Percentiles rank a stretch among this genome's conserved stretches.
These are phyloP conservation scores for Rhinocladiella mackenziei DNA, from an alignment of 2,329 filamentous ascomycete species.

Conservation along the genomic window DNA sequence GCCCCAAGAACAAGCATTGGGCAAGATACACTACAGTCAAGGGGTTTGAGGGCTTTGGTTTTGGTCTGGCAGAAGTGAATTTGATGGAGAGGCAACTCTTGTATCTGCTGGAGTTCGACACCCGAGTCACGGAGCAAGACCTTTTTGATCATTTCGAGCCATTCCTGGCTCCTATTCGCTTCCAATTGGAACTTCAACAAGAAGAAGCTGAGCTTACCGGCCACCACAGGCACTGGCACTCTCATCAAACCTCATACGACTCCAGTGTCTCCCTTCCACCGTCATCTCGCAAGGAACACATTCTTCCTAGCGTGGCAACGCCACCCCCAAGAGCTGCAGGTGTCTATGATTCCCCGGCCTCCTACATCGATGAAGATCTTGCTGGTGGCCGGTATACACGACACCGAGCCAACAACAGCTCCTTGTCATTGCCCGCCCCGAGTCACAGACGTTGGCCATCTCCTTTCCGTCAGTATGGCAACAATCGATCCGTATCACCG, in stretches of 20 bases:
- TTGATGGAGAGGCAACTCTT: constrained; percentile 99
- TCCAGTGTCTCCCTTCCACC: constrained; percentile 19
- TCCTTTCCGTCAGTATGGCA: constrained; percentile 32
- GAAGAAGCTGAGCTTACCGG: constrained; percentile 47
- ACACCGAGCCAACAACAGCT: constrained; percentile 24
- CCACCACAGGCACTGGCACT: constrained; percentile 33
- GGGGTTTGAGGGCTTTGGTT: constrained; percentile 73
- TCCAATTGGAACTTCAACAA: constrained; percentile 52
- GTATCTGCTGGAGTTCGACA: constrained; percentile 90
- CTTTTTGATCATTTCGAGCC: constrained; percentile 81
- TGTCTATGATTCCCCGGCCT: constrained; percentile 33
- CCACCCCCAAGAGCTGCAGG: constrained; percentile 24
- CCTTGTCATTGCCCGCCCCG: constrained; percentile 24
- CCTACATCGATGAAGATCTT: constrained; percentile 32
- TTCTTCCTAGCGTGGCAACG: constrained; percentile 17
- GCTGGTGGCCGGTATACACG: constrained; percentile 34
- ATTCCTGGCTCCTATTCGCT: constrained; percentile 81
- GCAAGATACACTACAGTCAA: constrained; percentile 81
- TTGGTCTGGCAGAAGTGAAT: constrained; percentile 93
- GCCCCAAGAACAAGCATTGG: constrained; percentile 99
- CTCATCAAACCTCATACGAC: constrained; percentile 30
- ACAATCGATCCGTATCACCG: constrained; percentile 40
- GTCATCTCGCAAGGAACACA: constrained; percentile 17
- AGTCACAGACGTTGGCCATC: constrained; percentile 39
- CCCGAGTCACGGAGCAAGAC: constrained; percentile 78